phyloP scores from a whole-genome alignment of 257 asterid genomes.

The Jacaranda copaia region DNA sequence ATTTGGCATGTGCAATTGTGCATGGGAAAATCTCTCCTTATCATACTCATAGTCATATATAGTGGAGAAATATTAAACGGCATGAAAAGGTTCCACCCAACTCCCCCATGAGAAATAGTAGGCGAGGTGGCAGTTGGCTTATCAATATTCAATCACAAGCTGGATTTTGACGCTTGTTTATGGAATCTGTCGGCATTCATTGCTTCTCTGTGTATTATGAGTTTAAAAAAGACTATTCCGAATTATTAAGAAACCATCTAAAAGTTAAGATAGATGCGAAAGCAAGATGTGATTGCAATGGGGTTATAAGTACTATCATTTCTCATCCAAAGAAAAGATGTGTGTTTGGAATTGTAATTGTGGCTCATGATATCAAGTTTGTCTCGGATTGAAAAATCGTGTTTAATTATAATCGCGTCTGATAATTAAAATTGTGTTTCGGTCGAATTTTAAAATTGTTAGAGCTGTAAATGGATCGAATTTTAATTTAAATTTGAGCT shows the following conservation, averaged over 20 bases:
- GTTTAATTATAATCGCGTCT: too few species aligned
- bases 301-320: neutral
- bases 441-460: too few species aligned
- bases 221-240: too few species aligned
- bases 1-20: neutral
- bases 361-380: too few species aligned
- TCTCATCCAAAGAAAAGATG: too few species aligned
- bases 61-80: neutral
- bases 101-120: neutral
- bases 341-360: too few species aligned
- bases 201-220: neutral
- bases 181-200: conserved; percentile 32
- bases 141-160: conserved; percentile 7
- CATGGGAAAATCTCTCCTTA: neutral
- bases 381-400: too few species aligned
- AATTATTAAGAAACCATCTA: too few species aligned
- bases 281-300: neutral
- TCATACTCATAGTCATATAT: neutral
- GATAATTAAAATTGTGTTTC: too few species aligned
- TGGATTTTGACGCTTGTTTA: conserved; percentile 10
- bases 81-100: neutral
- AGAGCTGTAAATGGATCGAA: too few species aligned
- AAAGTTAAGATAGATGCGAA: too few species aligned
- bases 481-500: too few species aligned
- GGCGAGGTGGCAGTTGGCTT: neutral